Evolutionary conservation across 768 basidiomycete species (phyloP).

Genomic region (Mrakia frigida): DNA sequence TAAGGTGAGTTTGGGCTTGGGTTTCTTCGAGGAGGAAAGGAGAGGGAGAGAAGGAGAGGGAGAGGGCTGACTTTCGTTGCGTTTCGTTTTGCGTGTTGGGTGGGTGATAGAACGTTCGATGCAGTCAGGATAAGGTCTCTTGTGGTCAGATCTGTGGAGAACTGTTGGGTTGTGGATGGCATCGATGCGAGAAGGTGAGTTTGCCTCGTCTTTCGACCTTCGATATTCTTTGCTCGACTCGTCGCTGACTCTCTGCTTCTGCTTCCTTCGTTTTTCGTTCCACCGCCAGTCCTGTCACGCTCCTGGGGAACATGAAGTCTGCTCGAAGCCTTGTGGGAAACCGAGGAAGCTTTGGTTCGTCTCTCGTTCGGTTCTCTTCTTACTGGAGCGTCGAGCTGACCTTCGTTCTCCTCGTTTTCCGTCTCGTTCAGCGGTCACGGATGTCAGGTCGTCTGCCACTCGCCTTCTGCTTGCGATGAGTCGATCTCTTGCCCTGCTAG

Average conservation of each 20-base stretch:
- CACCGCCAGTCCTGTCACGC: conserved; percentile 58
- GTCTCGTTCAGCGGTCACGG: conserved; percentile 53
- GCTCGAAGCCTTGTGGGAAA: conserved; percentile 76
- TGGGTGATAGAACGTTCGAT: conserved; percentile 57
- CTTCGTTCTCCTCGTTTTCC: not conserved
- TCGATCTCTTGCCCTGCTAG: conserved; percentile 62
- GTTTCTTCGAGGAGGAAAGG: not conserved
- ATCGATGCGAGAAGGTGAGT: conserved; percentile 63
- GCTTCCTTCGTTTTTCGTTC: not conserved
- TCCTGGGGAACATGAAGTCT: conserved; percentile 68
- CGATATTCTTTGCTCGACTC: not conserved
- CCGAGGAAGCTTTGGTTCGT: conserved; percentile 73
- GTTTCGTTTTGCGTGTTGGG: not conserved
- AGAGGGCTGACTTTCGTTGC: not conserved
- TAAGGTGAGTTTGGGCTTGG: conserved; percentile 36
- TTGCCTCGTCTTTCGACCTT: not conserved
- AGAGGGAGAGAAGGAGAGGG: not conserved
- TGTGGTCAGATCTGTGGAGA: conserved; percentile 80
- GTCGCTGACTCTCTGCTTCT: not conserved
- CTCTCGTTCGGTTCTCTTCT: not conserved
- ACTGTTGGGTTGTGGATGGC: conserved; percentile 78
- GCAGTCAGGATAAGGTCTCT: conserved; percentile 73
- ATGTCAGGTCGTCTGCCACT: conserved; percentile 75
- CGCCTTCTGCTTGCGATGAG: conserved; percentile 78
- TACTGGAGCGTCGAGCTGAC: not conserved